A percentile compares a stretch with the other conserved stretches of the same genome.
phyloP scores from a whole-genome alignment of 306 rosid genomes.

The Canavalia gladiata region DNA sequence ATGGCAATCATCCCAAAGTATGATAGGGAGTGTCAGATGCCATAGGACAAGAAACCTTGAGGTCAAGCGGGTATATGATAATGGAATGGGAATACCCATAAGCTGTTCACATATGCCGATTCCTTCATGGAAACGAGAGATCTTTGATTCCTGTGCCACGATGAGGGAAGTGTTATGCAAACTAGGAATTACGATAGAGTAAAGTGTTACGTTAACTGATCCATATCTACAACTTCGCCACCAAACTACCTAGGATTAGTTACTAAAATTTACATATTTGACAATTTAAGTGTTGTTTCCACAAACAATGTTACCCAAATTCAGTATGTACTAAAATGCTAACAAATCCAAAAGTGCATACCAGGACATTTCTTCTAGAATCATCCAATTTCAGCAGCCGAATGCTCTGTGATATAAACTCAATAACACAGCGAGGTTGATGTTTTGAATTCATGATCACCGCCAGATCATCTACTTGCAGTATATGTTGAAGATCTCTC shows the following conservation, averaged over 20 bases:
- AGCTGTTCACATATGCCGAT: slow-evolving; percentile 89
- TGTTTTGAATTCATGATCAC: slow-evolving; percentile 72
- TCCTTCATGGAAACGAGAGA: slow-evolving; percentile 87
- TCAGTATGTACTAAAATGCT: slow-evolving; percentile 29
- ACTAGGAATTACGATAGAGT: neutral
- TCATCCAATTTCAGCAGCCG: slow-evolving; percentile 77
- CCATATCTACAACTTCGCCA: slow-evolving; percentile 9
- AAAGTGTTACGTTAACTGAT: slow-evolving; percentile 11
- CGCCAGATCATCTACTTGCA: slow-evolving; percentile 75
- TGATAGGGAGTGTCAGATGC: slow-evolving; percentile 91
- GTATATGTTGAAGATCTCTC: slow-evolving; percentile 72
- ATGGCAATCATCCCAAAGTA: slow-evolving; percentile 95
- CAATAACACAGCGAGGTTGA: slow-evolving; percentile 80
- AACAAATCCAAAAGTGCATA: slow-evolving; percentile 46
- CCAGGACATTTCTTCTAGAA: slow-evolving; percentile 73
- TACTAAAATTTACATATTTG: neutral
- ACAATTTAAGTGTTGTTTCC: slow-evolving; percentile 14
- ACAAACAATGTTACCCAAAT: slow-evolving; percentile 10
- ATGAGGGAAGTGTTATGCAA: slow-evolving; percentile 21
- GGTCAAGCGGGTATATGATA: slow-evolving; percentile 93
- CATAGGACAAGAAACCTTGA: slow-evolving; percentile 91
- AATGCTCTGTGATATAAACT: slow-evolving; percentile 82
- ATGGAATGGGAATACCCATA: slow-evolving; percentile 90
- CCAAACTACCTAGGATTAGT: neutral
- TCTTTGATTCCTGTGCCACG: slow-evolving; percentile 73